Base-by-base conservation (phyloP, 2,329 filamentous ascomycete species). In the Madurella mycetomatis region DNA sequence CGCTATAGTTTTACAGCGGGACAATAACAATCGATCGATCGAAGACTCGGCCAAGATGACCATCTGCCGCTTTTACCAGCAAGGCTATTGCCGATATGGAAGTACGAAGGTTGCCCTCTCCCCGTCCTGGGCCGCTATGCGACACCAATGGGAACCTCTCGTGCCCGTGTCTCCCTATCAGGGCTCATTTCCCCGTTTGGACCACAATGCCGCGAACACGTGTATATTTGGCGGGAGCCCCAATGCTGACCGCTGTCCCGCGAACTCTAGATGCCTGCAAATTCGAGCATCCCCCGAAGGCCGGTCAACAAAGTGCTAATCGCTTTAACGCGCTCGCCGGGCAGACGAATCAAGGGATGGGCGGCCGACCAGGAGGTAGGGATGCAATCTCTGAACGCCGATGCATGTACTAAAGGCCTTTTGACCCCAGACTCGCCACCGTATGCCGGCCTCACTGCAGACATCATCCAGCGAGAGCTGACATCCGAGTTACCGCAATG, bases 401-500 rank as follows among this genome's bases (percentile, higher is more conserved):
- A 4, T 16, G 5, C 17, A 2, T 43, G 8, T 11, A 37, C 13
- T 17, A 32, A 53, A 61, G 32, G 49, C 18, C 9, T 5, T 5
- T 54, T 41, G 60, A 60, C 30, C 50, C n/a, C 44, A 60, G 62
- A 54, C 58, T 51, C 58, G 16, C 60, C 74, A 4, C 82, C 83
- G n/a, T 58, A 58, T 25, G 32, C 58, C 66, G 76, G 71, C 43
- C 70, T 91, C 41, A 80, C 73, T n/a, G 71, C 72, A 41, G 81
- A 82, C 0, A 73, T 72, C 2, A 86, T 95, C 62, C 78, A 79
- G 56, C 72, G 73, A 50, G 90, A 95, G 66, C 76, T 95, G 44
- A 81, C 78, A 0, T 76, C 78, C 18, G 89, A 94, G 56, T 79
- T 81, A 9, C 92, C 92, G 16, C 73, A 82, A 76, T 97, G 92